Evolutionary conservation across 106 monocot species (phyloP), one percentile per base, ranked within the genome.

Genomic region (Phalaenopsis equestris): DNA sequence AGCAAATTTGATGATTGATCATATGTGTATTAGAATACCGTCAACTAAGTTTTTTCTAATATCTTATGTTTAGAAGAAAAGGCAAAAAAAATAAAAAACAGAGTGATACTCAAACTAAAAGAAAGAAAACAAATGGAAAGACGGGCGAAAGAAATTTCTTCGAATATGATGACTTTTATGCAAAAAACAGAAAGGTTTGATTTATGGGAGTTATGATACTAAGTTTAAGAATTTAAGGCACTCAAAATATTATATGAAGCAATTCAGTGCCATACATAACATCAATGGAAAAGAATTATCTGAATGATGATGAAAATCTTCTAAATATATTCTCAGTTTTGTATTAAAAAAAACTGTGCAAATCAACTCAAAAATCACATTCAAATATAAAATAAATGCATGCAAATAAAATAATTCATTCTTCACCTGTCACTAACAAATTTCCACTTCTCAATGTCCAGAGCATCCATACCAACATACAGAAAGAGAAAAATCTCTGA

Each of bases 381-480:
- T 48, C 6, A 48, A 48, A 6, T 48, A 1, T 52, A 10, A 10
- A 14, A 52, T 52, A 14, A 12, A 52, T 1, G 12, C 52, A 52
- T 70, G 2, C 39, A 70, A 38, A 36, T 0, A 36, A 70, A 55
- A 14, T 45, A 41, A 81, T 15, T 55, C 14, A 81, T 39, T 19
- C 11, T 41, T 42, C 76, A 86, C 77, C 83, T 86, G 74, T 80
- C 21, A 77, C 83, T 72, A 21, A 75, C 83, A 77, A 86, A 74
- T 39, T 48, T 80, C 86, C 86, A 86, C 83, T 86, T 86, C 18
- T 86, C 86, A 72, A 86, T 86, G 77, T 86, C 86, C 24, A 86
- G 64, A 16, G 86, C 86, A 83, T 86, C 86, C 83, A 83, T 86
- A 55, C 86, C 86, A 56, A 86, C 86, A 83, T 86, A 86, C 37